These are phyloP conservation scores for Rutidosis leptorrhynchoides DNA, from an alignment of 129 eudicot species.

Conservation along the genomic window DNA sequence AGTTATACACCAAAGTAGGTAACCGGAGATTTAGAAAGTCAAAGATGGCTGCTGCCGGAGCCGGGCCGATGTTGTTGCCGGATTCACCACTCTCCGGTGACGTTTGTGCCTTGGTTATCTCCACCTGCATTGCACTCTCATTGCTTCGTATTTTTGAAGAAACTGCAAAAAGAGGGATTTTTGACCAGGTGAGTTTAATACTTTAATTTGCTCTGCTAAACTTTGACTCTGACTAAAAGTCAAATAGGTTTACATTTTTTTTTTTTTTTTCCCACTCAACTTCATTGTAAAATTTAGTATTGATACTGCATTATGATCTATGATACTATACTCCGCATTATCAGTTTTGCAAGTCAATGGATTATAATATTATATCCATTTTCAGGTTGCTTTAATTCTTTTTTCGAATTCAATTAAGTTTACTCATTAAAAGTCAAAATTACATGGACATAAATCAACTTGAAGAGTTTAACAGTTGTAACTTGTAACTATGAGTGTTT, in stretches of 20 bases:
- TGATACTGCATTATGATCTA: not conserved
- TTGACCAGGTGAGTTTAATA: slow-evolving; percentile 54
- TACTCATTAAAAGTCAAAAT: not conserved
- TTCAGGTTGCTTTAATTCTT: not conserved
- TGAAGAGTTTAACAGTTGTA: not conserved
- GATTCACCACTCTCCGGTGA: slow-evolving; percentile 44
- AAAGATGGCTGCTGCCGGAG: slow-evolving; percentile 11
- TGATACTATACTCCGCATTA: not conserved
- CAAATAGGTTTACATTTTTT: not conserved
- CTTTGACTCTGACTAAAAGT: not conserved
- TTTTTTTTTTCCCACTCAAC: not conserved
- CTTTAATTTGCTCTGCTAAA: not conserved
- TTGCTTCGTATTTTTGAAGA: slow-evolving; percentile 64
- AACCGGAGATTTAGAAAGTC: slow-evolving; percentile 10
- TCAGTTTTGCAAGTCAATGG: not conserved
- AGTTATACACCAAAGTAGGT: not conserved
- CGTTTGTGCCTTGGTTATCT: slow-evolving; percentile 46
- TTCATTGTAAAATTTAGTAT: not conserved
- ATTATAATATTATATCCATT: not conserved
- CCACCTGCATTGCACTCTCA: slow-evolving; percentile 58
- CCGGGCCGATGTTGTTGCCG: slow-evolving; percentile 33
- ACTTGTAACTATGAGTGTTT: not conserved
- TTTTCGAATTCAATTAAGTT: not conserved
- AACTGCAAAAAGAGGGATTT: slow-evolving; percentile 57
- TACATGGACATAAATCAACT: not conserved